phyloP scores from a whole-genome alignment of 2,329 filamentous ascomycete species.

The Cordyceps sp. region DNA sequence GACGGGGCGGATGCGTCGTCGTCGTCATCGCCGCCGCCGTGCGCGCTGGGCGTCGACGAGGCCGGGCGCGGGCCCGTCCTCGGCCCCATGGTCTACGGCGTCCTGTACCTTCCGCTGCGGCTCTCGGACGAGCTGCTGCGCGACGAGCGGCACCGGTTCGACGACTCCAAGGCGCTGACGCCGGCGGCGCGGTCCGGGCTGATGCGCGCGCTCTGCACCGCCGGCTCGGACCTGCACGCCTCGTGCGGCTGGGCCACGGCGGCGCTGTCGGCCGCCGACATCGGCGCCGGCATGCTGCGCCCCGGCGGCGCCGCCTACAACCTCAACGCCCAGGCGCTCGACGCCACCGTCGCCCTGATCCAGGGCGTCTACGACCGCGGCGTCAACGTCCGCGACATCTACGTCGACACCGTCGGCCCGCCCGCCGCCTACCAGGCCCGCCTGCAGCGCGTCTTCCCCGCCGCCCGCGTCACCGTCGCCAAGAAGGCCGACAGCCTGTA shows the following conservation, averaged over 20 bases:
- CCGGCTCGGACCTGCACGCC: slow-evolving; percentile 27
- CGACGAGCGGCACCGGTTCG: slow-evolving; percentile 61
- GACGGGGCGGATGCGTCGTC: too few relatives aligned
- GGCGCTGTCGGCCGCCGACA: slow-evolving; percentile 69
- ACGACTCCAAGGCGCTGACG: slow-evolving; percentile 88
- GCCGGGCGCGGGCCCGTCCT: slow-evolving; percentile 89
- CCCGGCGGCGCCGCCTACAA: slow-evolving; percentile 53
- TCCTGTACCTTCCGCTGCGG: slow-evolving; percentile 60
- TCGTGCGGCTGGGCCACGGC: slow-evolving; percentile 71
- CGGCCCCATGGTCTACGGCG: slow-evolving; percentile 58
- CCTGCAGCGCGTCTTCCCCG: slow-evolving; percentile 71
- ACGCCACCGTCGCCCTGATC: slow-evolving; percentile 75
- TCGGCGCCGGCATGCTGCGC: slow-evolving; percentile 61
- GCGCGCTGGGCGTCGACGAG: slow-evolving; percentile 81
- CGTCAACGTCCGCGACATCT: slow-evolving; percentile 77
- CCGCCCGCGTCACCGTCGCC: slow-evolving; percentile 55
- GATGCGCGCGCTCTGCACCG: slow-evolving; percentile 52
- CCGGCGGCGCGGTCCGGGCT: slow-evolving; percentile 60
- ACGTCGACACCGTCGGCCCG: slow-evolving; percentile 84
- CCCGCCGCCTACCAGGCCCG: slow-evolving; percentile 72
- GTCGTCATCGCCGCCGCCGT: slow-evolving; percentile 29
- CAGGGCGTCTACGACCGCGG: slow-evolving; percentile 57
- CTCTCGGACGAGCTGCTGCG: slow-evolving; percentile 60
- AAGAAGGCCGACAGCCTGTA: slow-evolving; percentile 91
- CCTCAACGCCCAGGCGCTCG: slow-evolving; percentile 89